Base-by-base conservation (phyloP, 176 grass and related monocot species). In the Triticum timopheevii region DNA sequence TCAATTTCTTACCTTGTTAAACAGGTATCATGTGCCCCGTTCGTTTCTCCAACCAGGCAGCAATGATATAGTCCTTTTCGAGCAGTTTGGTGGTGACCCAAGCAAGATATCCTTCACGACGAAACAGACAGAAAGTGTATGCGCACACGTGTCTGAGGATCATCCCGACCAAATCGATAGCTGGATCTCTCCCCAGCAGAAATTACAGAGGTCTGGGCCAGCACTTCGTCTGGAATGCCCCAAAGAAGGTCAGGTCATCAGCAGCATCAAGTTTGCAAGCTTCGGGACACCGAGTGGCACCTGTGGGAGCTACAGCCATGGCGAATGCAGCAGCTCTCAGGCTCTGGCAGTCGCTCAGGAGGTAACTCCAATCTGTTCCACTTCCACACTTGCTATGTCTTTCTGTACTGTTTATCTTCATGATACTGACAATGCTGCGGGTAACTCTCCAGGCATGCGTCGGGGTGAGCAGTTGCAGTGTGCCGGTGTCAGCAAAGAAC, bases 11-110 rank as follows among this genome's bases (percentile, higher is more conserved):
- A 68, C 82, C 80, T 84, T 87, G 71, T 54, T 86, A 79, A 89
- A 87, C 85, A 99, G 97, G 90, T 99, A 99, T 65, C 97, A 99
- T 2, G 87, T 97, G 22, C 92, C 97, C 30, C 94, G 90, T 30
- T 94, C 92, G 0, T 88, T 99, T 36, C 75, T 99, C 77, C 90
- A 92, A 94, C 63, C 92, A 24, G 94, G 92, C 70, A 89, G 85
- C 69, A 99, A 99, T 68, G 93, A 89, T 85, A 79, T 99, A 45
- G 69, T 99, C 80, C 92, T 99, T 73, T 94, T 99, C 7, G 97
- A 99, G 87, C 92, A 99, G 83, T 80, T 94, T 50, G 92, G 94
- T 54, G 97, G 97, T 20, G 85, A 99, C 61, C 97, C 97, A 68
- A 92, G 83, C 30, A 83, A 90, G 85, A 90, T 97, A 93, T 91